A percentile compares a stretch with the other conserved stretches of the same genome.
These are phyloP conservation scores for Ceratobasidium papillatum DNA, from an alignment of 1,284 basidiomycete genomes.

Conservation along the genomic window DNA sequence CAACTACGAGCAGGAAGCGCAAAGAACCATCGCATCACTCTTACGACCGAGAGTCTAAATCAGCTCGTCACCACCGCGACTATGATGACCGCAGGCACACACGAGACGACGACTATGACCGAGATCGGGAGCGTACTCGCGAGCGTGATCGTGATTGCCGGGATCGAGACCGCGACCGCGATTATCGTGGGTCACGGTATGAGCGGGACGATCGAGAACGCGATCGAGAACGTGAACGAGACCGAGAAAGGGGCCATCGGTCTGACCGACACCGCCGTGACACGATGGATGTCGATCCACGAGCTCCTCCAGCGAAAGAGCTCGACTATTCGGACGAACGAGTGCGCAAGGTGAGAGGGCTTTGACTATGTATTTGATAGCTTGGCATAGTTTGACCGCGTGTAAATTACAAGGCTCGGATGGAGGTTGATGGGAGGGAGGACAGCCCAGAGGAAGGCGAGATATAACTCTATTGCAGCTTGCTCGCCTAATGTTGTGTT, in stretches of 20 bases:
- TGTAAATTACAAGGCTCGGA: conserved; percentile 16
- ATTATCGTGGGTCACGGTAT: conserved; percentile 41
- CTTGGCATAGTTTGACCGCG: not conserved
- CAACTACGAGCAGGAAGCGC: conserved; percentile 75
- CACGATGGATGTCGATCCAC: conserved; percentile 34
- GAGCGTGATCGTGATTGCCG: conserved; percentile 46
- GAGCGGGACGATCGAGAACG: conserved; percentile 49
- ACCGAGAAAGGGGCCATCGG: conserved; percentile 59
- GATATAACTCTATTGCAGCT: conserved; percentile 57
- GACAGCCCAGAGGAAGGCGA: conserved; percentile 85
- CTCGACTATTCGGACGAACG: conserved; percentile 49
- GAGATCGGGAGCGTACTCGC: conserved; percentile 52
- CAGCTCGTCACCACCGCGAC: conserved; percentile 44
- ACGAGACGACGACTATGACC: conserved; percentile 50
- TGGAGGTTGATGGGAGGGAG: conserved; percentile 50
- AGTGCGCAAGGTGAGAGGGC: conserved; percentile 67
- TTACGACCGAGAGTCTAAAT: conserved; percentile 35
- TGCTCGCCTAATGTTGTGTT: not conserved
- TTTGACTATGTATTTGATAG: not conserved
- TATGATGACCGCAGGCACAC: conserved; percentile 46
- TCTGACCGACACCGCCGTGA: conserved; percentile 53
- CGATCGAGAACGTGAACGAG: conserved; percentile 53
- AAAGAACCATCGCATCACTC: conserved; percentile 70
- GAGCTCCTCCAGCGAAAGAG: conserved; percentile 41
- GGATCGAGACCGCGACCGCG: conserved; percentile 43